Base-by-base conservation (phyloP, 768 basidiomycete genomes). In the Trametes cubensis region DNA sequence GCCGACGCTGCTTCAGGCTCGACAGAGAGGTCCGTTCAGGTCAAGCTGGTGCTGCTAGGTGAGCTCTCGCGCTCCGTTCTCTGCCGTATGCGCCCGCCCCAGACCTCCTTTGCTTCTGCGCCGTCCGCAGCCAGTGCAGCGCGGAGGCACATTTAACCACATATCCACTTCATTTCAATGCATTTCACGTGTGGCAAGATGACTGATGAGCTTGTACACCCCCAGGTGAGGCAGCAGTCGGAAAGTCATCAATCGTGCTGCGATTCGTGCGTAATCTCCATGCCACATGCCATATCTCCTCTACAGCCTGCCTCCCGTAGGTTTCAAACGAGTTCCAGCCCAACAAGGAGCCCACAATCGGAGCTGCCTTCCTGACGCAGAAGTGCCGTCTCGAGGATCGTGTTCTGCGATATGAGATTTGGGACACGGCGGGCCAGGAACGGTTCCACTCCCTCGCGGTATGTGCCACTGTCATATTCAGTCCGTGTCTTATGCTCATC, bases 301-400 rank as follows among this genome's bases (percentile, higher is more conserved):
- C 21, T 20, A 15, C 48, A 48, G 52, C 46, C 15, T 40, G 26
- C 54, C 34, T 49, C 39, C 44, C 15, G 8, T 60, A 94, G 92
- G 92, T 94, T 55, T 90, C 90, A 73, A 94, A 98, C 78, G 96
- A 99, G 75, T 99, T 98, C 76, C 95, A 98, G 76, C 87, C 93
- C 63, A 98, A 98, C 84, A 98, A 98, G 76, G 95, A 97, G 71
- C 96, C 96, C 11, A 99, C 96, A 25, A 98, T 99, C 70, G 96
- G 95, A 39, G 95, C 95, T 54, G 95, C 94, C 4, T 96, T 96
- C 80, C 75, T 96, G 56, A 96, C 94, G 17, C 94, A 96, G 82
- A 95, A 95, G 76, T 95, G 94, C 71, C 89, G 93, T 57, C 81
- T 95, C 40, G 96, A 99, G 75, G 97, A 98, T 77, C 90, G 92